A percentile compares a stretch with the other conserved stretches of the same genome.
phyloP scores from a whole-genome alignment of 805 yeast genomes.

The Kluyveromyces wickerhamii region DNA sequence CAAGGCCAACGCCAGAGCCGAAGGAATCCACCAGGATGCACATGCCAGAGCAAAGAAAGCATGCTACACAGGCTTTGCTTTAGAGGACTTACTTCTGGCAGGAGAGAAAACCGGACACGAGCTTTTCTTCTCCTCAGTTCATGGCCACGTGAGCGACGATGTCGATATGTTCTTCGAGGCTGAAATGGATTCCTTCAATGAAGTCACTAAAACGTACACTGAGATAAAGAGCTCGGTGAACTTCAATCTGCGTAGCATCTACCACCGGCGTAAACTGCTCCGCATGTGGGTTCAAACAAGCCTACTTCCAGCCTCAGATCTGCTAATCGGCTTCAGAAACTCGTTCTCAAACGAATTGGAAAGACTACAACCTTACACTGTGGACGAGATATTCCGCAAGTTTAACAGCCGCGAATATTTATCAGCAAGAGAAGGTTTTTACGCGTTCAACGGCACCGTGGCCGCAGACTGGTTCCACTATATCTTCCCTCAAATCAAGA shows the following conservation, averaged over 20 bases:
- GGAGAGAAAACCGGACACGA: conserved; percentile 1
- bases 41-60: conserved; percentile 12
- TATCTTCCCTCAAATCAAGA: conserved; percentile 1
- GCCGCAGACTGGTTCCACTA: conserved; percentile 25
- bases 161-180: conserved; percentile 23
- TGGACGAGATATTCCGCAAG: conserved; percentile 13
- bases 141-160: conserved; percentile 14
- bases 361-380: conserved; percentile 20
- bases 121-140: conserved; percentile 20
- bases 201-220: conserved; percentile 14
- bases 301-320: conserved; percentile 21
- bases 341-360: conserved; percentile 18
- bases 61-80: conserved; percentile 26
- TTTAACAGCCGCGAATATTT: conserved; percentile 14
- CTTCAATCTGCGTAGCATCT: conserved; percentile 14
- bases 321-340: conserved; percentile 25
- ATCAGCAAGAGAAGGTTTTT: conserved; percentile 10
- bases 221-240: conserved; percentile 27
- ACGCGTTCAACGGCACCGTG: conserved; percentile 20
- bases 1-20: conserved; percentile 3
- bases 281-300: conserved; percentile 29
- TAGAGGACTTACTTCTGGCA: conserved; percentile 21
- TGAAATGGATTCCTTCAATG: conserved; percentile 28
- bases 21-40: conserved; percentile 11
- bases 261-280: conserved; percentile 25